Conservation (phyloP, 495 filamentous ascomycete genomes). For the Aspergillus diversus region DNA sequence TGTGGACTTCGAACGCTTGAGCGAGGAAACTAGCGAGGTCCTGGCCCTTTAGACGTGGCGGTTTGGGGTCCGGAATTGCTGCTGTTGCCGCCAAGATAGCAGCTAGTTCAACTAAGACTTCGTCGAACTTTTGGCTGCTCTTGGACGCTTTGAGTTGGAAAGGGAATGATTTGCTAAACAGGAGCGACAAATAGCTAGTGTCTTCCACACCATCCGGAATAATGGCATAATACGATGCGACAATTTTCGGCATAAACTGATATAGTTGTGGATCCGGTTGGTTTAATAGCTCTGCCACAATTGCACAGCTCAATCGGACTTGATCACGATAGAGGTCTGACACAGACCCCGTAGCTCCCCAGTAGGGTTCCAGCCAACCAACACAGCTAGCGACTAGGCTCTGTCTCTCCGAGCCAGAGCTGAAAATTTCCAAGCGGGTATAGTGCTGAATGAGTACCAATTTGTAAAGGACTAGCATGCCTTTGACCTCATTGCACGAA, state of each 20-base stretch:
- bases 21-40: conserved; percentile 76
- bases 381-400: conserved; percentile 80
- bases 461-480: conserved; percentile 94
- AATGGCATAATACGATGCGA: conserved; percentile 84
- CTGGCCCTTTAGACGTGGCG: conserved; percentile 66
- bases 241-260: conserved; percentile 86
- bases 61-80: conserved; percentile 58
- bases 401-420: conserved; percentile 70
- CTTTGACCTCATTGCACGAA: conserved; percentile 83
- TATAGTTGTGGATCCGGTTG: conserved; percentile 80
- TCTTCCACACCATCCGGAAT: conserved; percentile 63
- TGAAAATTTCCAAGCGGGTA: conserved; percentile 77
- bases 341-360: conserved; percentile 74
- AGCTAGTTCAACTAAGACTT: conserved; percentile 85
- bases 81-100: conserved; percentile 83
- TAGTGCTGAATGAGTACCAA: conserved; percentile 91
- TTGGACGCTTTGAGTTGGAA: conserved; percentile 76
- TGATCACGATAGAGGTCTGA: conserved; percentile 91
- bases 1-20: conserved; percentile 73
- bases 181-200: conserved; percentile 74
- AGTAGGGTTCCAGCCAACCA: conserved; percentile 91
- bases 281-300: conserved; percentile 80
- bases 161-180: conserved; percentile 89
- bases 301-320: conserved; percentile 87
- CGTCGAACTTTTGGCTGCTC: conserved; percentile 72